Evolutionary conservation across 176 grass and related monocot genomes (phyloP).

Genomic region (Aegilops bicornis): DNA sequence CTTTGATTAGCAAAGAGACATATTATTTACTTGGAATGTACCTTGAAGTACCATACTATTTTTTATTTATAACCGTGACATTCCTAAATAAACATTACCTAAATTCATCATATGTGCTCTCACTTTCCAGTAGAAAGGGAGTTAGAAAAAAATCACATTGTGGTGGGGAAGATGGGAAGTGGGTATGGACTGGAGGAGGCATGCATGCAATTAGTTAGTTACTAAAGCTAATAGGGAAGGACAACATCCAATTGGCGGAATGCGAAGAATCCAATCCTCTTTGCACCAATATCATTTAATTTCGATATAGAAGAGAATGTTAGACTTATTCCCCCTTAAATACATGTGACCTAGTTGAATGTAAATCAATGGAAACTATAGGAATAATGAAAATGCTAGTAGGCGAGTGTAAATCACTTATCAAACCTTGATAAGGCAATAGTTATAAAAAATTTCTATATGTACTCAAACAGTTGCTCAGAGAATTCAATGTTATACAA

Average conservation of each 20-base stretch:
- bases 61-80: not conserved
- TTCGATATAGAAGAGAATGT: not conserved
- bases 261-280: conserved; percentile 46
- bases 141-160: not conserved
- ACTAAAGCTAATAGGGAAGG: conserved; percentile 28
- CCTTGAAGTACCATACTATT: not conserved
- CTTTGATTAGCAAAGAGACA: not conserved
- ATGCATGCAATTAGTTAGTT: not conserved
- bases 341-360: not conserved
- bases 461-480: not conserved
- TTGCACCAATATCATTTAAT: conserved; percentile 50
- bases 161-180: not conserved
- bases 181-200: not conserved
- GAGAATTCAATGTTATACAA: not conserved
- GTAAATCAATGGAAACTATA: not conserved
- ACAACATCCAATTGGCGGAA: conserved; percentile 63
- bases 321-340: not conserved
- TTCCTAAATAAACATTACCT: not conserved
- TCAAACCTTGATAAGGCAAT: not conserved
- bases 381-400: not conserved
- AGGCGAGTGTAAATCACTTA: not conserved
- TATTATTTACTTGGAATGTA: not conserved
- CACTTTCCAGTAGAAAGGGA: not conserved
- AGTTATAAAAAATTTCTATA: not conserved
- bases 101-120: not conserved